Evolutionary conservation across 805 yeast genomes (phyloP).

Genomic region (Saccharomycopsis babjevae): DNA sequence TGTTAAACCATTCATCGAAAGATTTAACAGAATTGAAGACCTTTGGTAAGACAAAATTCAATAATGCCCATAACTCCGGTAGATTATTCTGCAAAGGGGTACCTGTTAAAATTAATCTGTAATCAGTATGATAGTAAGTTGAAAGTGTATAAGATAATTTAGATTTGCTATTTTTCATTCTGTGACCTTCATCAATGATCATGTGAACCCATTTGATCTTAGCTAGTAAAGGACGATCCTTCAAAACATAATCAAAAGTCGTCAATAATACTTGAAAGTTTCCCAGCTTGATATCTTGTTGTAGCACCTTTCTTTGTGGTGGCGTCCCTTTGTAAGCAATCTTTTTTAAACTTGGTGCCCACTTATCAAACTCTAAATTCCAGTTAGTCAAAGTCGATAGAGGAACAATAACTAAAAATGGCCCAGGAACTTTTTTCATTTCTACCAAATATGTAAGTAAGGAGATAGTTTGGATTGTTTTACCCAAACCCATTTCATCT

Average conservation of each 20-base stretch:
- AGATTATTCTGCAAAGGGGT: constrained; percentile 79
- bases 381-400: constrained; percentile 77
- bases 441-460: constrained; percentile 63
- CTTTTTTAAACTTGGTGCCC: constrained; percentile 74
- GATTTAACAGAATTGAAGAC: constrained; percentile 79
- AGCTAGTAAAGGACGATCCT: constrained; percentile 60
- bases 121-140: constrained; percentile 61
- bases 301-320: constrained; percentile 55
- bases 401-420: constrained; percentile 74
- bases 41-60: constrained; percentile 74
- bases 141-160: constrained; percentile 64
- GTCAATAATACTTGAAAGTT: constrained; percentile 70
- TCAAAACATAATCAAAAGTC: constrained; percentile 72
- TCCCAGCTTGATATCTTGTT: constrained; percentile 52
- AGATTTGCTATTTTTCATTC: constrained; percentile 74
- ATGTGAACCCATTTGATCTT: constrained; percentile 73
- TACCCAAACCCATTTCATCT: constrained; percentile 98
- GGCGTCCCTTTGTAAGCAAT: constrained; percentile 75
- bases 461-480: constrained; percentile 79
- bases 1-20: constrained; percentile 84
- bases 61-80: constrained; percentile 79
- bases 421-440: constrained; percentile 52
- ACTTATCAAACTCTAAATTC: constrained; percentile 77
- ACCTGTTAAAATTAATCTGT: constrained; percentile 76
- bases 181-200: constrained; percentile 87